Base-by-base conservation (phyloP, 139 green algal genomes). In the Eudorina sp. region DNA sequence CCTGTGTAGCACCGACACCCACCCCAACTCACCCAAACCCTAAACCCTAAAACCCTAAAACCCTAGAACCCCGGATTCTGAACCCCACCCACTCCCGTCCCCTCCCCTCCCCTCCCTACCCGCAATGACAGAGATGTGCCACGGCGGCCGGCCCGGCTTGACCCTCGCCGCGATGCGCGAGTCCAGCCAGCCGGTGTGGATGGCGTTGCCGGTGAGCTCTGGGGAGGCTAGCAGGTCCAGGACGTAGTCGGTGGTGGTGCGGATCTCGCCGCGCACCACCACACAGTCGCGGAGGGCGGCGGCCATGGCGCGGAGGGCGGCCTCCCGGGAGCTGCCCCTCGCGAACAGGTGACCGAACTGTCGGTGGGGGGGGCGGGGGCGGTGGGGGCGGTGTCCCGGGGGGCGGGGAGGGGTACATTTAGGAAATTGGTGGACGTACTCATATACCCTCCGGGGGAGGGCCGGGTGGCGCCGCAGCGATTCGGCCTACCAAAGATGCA, bases 341-440 rank as follows among this genome's bases (percentile, higher is more conserved):
- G 98, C 98, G 91, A 99, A 99, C 69, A 99, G 89, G 91, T 99
- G 98, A 3, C 98, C 98, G 92, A 99, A 99, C 94, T 98, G 95
- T 82, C 81, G 58, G 58, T 14, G 58, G 58, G 58, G 18, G 23
- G 58, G 21, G 58, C 40, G 66, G 4, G 34, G 48, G 31, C n/a
- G 75, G 73, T 41, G 27, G 45, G 25, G 8, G 27, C 14, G 48
- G 6, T 1, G 31, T 73, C n/a, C n/a, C n/a, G n/a, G n/a, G n/a
- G n/a, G n/a, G n/a, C n/a, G n/a, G n/a, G n/a, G n/a, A n/a, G n/a
- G n/a, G n/a, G n/a, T n/a, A n/a, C n/a, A n/a, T n/a, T n/a, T n/a
- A n/a, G n/a, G n/a, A n/a, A n/a, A n/a, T n/a, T n/a, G n/a, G n/a
- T n/a, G n/a, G n/a, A n/a, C n/a, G n/a, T n/a, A n/a, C n/a, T n/a